phyloP scores from a whole-genome alignment of 2,329 filamentous ascomycete genomes.

The Fusarium coffeatum region DNA sequence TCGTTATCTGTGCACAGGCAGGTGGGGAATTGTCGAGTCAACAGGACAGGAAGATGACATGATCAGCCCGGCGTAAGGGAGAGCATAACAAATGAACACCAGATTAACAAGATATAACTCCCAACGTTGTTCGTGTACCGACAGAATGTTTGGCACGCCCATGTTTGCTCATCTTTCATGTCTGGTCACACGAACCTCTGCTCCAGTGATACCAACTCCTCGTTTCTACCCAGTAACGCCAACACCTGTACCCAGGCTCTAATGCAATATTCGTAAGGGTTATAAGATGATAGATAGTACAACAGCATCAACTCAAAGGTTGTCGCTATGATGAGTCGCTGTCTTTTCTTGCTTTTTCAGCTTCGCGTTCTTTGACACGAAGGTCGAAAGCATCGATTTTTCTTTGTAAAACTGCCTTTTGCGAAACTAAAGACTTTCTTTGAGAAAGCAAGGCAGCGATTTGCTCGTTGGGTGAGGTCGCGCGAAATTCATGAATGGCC shows the following conservation, averaged over 20 bases:
- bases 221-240: conserved; percentile 23
- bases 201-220: not conserved
- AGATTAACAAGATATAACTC: conserved; percentile 26
- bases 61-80: conserved; percentile 32
- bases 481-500: conserved; percentile 54
- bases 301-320: not conserved
- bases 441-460: conserved; percentile 59
- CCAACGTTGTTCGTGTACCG: not conserved
- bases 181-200: not conserved
- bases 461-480: conserved; percentile 57
- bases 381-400: conserved; percentile 57
- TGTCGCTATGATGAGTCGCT: conserved; percentile 4
- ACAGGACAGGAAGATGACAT: conserved; percentile 18
- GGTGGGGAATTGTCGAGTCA: conserved; percentile 25
- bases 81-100: conserved; percentile 23
- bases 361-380: conserved; percentile 54
- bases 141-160: not conserved
- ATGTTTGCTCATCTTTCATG: not conserved
- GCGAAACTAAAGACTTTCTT: conserved; percentile 53
- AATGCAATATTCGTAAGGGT: conserved; percentile 13
- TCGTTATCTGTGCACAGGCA: not conserved
- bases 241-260: not conserved
- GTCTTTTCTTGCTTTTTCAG: conserved; percentile 42
- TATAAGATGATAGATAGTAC: conserved; percentile 31
- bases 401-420: conserved; percentile 55